Evolutionary conservation across 495 filamentous ascomycete species (phyloP), one percentile per base, ranked within the genome.

Genomic region (Talaromyces trachyspermus): DNA sequence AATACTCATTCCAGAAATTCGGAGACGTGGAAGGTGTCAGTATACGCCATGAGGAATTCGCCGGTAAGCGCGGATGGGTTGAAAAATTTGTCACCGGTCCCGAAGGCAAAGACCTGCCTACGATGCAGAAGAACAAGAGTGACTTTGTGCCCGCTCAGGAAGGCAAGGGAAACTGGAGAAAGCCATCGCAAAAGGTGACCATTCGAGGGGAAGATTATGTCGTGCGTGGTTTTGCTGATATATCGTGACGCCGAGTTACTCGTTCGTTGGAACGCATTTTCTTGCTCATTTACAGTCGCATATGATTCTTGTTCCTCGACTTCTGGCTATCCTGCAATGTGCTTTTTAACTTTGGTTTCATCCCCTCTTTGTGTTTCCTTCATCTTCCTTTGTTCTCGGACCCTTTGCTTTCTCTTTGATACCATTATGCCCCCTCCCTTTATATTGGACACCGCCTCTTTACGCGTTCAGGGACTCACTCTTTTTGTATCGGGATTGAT

Each of bases 11-110:
- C 29, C 44, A 46, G n/a, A 46, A 46, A 37, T 46, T 46, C 6
- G 44, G 44, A 29, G 55, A 53, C 5, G 63, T 65, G 1, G 48
- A 36, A 38, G 59, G 54, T 23, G 68, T 67, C 18, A 68, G 62
- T 61, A 63, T 60, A 3, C 45, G 62, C 26, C 52, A 66, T 37
- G 68, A 71, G 41, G 68, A 69, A 33, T 71, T 56, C 55, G 49
- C 43, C 20, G 33, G 48, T 0, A 48, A 24, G 2, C 35, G 22
- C 6, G 55, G 54, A 15, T 70, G 62, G 62, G 40, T 42, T 4
- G 56, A 49, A 11, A 61, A 52, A 36, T 65, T 65, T 59, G 54
- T 52, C 11, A 49, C 65, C 18, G 64, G 60, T 2, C 19, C 38
- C 1, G 44, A 25, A 26, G 59, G 50, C 2, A 43, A 33, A 14